Evolutionary conservation across 2,329 filamentous ascomycete species (phyloP).

Genomic region (Penicillium sp.): DNA sequence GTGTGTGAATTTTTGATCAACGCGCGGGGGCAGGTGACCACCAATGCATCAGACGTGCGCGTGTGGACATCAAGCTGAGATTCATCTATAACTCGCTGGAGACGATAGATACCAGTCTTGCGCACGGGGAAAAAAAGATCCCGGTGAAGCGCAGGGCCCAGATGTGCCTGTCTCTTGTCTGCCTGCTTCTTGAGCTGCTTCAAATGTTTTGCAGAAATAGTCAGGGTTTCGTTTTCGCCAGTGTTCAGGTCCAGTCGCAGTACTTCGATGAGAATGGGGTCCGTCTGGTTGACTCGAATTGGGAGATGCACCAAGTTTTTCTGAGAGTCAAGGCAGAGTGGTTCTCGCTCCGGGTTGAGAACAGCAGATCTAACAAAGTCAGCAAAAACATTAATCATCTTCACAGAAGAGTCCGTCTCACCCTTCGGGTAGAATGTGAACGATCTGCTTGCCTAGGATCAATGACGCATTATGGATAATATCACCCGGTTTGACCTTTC

Average conservation of each 20-base stretch:
- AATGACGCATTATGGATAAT: slow-evolving; percentile 90
- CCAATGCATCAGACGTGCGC: slow-evolving; percentile 70
- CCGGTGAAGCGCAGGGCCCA: slow-evolving; percentile 56
- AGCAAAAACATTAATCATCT: slow-evolving; percentile 14
- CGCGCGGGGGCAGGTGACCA: slow-evolving; percentile 82
- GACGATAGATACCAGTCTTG: slow-evolving; percentile 82
- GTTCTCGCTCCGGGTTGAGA: slow-evolving; percentile 75
- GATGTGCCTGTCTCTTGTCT: slow-evolving; percentile 55
- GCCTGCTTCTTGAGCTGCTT: slow-evolving; percentile 70
- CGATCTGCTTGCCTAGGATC: slow-evolving; percentile 93
- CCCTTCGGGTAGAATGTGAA: slow-evolving; percentile 96
- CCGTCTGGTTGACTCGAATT: slow-evolving; percentile 90
- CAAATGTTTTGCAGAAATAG: slow-evolving; percentile 70
- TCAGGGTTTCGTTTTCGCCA: slow-evolving; percentile 74
- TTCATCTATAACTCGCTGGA: slow-evolving; percentile 83
- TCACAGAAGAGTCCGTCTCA: slow-evolving; percentile 36
- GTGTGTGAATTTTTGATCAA: slow-evolving; percentile 63
- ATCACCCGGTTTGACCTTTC: slow-evolving; percentile 79
- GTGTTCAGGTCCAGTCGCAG: slow-evolving; percentile 80
- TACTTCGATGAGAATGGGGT: slow-evolving; percentile 85
- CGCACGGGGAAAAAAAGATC: slow-evolving; percentile 72
- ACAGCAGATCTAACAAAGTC: slow-evolving; percentile 65
- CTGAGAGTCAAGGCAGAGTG: slow-evolving; percentile 74
- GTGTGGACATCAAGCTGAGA: slow-evolving; percentile 91
- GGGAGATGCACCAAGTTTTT: slow-evolving; percentile 66